Percentiles rank a stretch among this genome's conserved stretches.
These are phyloP conservation scores for Rhizophora apiculata DNA, from an alignment of 345 rosid species.

Conservation along the genomic window DNA sequence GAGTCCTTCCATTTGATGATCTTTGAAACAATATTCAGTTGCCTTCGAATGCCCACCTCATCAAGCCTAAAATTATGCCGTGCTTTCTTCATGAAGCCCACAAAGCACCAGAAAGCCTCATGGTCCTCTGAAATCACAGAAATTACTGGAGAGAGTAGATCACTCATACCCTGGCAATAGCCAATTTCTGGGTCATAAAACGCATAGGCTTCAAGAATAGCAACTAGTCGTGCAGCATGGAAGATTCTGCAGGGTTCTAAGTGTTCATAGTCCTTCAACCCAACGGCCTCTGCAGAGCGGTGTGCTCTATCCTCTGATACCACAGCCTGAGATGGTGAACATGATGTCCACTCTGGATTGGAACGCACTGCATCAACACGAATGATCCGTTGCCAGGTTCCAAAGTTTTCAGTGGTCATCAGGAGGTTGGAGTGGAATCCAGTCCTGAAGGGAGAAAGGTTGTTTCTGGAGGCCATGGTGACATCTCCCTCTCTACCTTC, in stretches of 20 bases:
- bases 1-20: slow-evolving; percentile 86
- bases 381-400: slow-evolving; percentile 89
- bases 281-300: slow-evolving; percentile 68
- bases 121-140: slow-evolving; percentile 73
- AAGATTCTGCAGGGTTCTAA: slow-evolving; percentile 73
- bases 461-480: slow-evolving; percentile 26
- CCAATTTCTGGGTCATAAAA: slow-evolving; percentile 89
- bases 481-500: slow-evolving; percentile 41
- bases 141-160: slow-evolving; percentile 87
- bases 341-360: slow-evolving; percentile 75
- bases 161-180: slow-evolving; percentile 99
- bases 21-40: slow-evolving; percentile 75
- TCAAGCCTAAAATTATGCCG: slow-evolving; percentile 92
- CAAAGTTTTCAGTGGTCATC: slow-evolving; percentile 53
- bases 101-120: slow-evolving; percentile 97
- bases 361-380: slow-evolving; percentile 98
- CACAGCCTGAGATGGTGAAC: slow-evolving; percentile 51
- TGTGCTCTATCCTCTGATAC: slow-evolving; percentile 61
- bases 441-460: slow-evolving; percentile 32
- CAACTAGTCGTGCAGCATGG: slow-evolving; percentile 91
- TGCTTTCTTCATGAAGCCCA: slow-evolving; percentile 90
- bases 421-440: slow-evolving; percentile 27
- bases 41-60: slow-evolving; percentile 89
- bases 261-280: slow-evolving; percentile 69
- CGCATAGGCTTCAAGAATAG: slow-evolving; percentile 94